Evolutionary conservation across 768 basidiomycete species (phyloP).

Genomic region (Porpolomopsis calyptriformis): DNA sequence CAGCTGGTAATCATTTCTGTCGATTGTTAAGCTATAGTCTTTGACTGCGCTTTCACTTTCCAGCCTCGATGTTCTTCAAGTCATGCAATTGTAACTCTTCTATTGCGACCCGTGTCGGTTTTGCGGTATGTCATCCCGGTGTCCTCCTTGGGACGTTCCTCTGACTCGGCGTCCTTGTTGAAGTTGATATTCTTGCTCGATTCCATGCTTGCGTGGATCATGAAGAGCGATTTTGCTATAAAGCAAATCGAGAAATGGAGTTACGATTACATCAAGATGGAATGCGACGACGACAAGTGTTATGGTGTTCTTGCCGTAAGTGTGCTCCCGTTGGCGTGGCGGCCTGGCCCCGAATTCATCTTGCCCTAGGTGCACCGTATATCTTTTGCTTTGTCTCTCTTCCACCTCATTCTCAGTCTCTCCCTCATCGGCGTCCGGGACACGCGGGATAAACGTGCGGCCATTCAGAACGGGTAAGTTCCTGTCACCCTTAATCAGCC

Average conservation of each 20-base stretch:
- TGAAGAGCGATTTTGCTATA: slow-evolving; percentile 85
- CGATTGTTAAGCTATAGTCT: no score
- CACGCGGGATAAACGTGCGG: slow-evolving; percentile 85
- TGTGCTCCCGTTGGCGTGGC: slow-evolving; percentile 8
- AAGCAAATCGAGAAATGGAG: slow-evolving; percentile 84
- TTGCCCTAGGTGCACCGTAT: slow-evolving; percentile 74
- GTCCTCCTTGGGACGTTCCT: not conserved
- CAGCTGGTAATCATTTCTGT: slow-evolving; percentile 44
- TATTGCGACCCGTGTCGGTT: slow-evolving; percentile 93
- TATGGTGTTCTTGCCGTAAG: slow-evolving; percentile 92
- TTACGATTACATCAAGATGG: slow-evolving; percentile 98
- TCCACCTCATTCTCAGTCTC: slow-evolving; percentile 74
- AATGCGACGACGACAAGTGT: slow-evolving; percentile 84
- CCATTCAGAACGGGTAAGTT: slow-evolving; percentile 89
- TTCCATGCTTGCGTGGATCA: slow-evolving; percentile 93
- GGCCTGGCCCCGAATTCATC: slow-evolving; percentile 4
- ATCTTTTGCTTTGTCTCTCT: slow-evolving; percentile 86
- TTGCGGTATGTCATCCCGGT: slow-evolving; percentile 52
- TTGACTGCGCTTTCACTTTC: slow-evolving; percentile 10
- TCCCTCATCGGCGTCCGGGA: slow-evolving; percentile 80
- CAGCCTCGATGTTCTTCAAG: slow-evolving; percentile 95
- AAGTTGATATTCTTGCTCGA: slow-evolving; percentile 93
- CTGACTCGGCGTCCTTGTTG: not conserved
- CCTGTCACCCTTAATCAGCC: not conserved
- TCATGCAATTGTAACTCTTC: slow-evolving; percentile 99